Evolutionary conservation across 352 stramenopile species (phyloP).

Genomic region (Globisporangium sylvaticum): DNA sequence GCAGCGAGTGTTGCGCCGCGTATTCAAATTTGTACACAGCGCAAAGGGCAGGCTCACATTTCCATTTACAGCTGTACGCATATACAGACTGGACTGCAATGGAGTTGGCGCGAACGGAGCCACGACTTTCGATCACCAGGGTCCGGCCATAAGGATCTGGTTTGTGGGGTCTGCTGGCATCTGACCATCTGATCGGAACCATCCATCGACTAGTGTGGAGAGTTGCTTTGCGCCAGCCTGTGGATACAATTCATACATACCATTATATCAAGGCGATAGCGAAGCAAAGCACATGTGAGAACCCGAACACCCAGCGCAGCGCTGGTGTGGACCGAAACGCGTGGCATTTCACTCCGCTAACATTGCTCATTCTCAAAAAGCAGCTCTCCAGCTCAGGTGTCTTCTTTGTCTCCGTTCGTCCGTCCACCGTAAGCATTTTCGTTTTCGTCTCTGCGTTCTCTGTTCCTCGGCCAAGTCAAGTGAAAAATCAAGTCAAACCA

Average conservation of each 20-base stretch:
- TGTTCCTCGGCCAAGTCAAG: neutral
- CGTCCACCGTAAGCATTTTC: neutral
- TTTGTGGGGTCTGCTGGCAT: neutral
- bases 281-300: no score
- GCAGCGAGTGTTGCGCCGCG: no score
- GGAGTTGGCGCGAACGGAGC: no score
- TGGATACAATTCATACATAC: neutral
- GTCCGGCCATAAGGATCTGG: neutral
- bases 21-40: no score
- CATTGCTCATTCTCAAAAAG: constrained; percentile 2
- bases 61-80: no score
- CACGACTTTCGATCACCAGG: neutral
- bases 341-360: neutral
- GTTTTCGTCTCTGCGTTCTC: neutral
- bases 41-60: no score
- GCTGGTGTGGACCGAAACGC: no score
- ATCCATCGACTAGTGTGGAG: no score
- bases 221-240: neutral
- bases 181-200: neutral
- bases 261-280: no score
- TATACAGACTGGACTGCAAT: no score
- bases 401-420: neutral
- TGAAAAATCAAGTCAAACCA: no score
- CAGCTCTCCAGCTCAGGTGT: neutral
- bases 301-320: no score